Evolutionary conservation across 805 yeast genomes (phyloP).

Genomic region (Metschnikowia reukaufii): DNA sequence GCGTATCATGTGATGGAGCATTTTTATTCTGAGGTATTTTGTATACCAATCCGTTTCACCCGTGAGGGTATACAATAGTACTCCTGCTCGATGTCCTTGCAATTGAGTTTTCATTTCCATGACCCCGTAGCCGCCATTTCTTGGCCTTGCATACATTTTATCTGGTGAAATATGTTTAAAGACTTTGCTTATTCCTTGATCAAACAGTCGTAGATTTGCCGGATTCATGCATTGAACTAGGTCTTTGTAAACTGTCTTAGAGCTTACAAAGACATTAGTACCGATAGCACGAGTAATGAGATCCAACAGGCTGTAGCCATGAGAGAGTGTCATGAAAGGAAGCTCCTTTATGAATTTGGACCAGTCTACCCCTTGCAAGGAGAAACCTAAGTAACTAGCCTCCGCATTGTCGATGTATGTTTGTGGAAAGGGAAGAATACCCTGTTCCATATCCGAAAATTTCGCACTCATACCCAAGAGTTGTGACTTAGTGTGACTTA

Average conservation of each 20-base stretch:
- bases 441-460: background rate
- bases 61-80: background rate
- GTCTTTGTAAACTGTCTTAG: background rate
- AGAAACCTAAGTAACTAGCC: background rate
- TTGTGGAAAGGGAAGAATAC: constrained; percentile 1
- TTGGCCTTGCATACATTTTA: background rate
- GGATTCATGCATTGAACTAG: background rate
- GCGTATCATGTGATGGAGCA: background rate
- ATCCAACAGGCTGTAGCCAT: background rate
- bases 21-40: background rate
- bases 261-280: background rate
- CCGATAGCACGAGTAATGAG: background rate
- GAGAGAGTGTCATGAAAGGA: background rate
- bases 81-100: background rate
- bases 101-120: background rate
- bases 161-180: background rate
- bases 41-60: background rate
- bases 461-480: background rate
- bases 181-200: background rate
- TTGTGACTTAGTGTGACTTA: background rate
- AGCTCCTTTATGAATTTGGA: background rate
- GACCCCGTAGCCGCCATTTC: constrained; percentile 1
- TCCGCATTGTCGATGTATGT: background rate
- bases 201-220: background rate
- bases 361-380: constrained; percentile 3